phyloP scores from a whole-genome alignment of 192 early-diverging fungal genomes.

The Thamnidium elegans region DNA sequence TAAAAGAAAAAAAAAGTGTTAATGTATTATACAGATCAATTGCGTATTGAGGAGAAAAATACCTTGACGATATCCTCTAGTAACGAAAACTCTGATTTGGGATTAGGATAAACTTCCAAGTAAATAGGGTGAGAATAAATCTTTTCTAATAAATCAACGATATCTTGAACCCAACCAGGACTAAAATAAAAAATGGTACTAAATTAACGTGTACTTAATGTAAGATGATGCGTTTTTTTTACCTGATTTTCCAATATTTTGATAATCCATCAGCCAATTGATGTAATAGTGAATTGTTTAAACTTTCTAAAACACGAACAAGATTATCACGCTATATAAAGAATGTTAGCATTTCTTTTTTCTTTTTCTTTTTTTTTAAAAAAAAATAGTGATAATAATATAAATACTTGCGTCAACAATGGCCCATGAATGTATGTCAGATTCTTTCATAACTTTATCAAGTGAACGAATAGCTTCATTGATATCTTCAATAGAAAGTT shows the following conservation, averaged over 20 bases:
- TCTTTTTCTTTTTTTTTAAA: background rate
- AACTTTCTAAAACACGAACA: slow-evolving; percentile 44
- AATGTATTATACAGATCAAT: background rate
- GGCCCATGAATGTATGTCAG: slow-evolving; percentile 49
- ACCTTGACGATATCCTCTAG: slow-evolving; percentile 32
- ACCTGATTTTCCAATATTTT: slow-evolving; percentile 35
- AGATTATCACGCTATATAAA: slow-evolving; percentile 42
- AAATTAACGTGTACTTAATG: background rate
- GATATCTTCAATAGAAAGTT: slow-evolving; percentile 37
- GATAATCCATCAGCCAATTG: slow-evolving; percentile 28
- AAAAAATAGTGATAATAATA: background rate
- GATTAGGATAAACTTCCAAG: slow-evolving; percentile 20
- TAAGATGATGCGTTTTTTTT: background rate
- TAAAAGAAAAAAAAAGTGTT: background rate
- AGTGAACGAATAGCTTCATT: slow-evolving; percentile 37
- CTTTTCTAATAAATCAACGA: slow-evolving; percentile 22
- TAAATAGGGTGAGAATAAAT: slow-evolving; percentile 34
- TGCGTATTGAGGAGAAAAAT: background rate
- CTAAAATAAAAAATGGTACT: background rate
- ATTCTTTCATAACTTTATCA: slow-evolving; percentile 46
- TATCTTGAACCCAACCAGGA: slow-evolving; percentile 31
- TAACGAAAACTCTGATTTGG: slow-evolving; percentile 14
- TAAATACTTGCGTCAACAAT: slow-evolving; percentile 49
- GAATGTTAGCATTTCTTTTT: background rate
- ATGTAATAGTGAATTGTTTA: slow-evolving; percentile 42